A percentile compares a stretch with the other conserved stretches of the same genome.
These are phyloP conservation scores for Aureobasidium sp. DNA, from an alignment of 2,329 filamentous ascomycete species.

Conservation along the genomic window DNA sequence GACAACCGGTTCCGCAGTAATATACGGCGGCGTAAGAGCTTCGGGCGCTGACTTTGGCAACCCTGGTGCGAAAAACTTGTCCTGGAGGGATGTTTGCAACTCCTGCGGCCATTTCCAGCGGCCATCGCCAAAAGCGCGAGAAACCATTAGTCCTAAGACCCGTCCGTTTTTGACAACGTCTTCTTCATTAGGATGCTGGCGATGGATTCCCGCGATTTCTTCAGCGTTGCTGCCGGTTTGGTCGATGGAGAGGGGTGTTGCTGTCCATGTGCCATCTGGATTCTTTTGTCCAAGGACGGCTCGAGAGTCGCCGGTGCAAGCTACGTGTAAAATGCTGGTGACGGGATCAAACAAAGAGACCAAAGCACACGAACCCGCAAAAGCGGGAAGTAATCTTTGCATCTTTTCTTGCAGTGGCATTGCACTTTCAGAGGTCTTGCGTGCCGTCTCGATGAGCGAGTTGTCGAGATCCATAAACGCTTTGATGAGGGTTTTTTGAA, in stretches of 20 bases:
- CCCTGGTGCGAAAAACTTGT: conserved; percentile 45
- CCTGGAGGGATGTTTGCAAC: conserved; percentile 39
- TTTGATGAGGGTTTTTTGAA: conserved; percentile 33
- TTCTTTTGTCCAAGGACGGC: conserved; percentile 53
- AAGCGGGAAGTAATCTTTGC: conserved; percentile 31
- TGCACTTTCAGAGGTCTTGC: background rate
- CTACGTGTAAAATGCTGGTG: conserved; percentile 51
- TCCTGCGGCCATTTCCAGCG: conserved; percentile 60
- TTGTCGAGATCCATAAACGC: conserved; percentile 36
- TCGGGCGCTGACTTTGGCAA: conserved; percentile 35
- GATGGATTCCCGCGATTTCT: conserved; percentile 50
- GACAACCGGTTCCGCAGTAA: conserved; percentile 61
- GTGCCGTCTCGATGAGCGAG: conserved; percentile 25
- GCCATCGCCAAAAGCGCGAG: conserved; percentile 62
- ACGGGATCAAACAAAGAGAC: conserved; percentile 55
- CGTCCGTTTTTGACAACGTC: conserved; percentile 53
- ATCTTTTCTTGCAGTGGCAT: background rate
- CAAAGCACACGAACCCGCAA: conserved; percentile 56
- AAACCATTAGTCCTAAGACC: conserved; percentile 55
- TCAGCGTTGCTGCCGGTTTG: conserved; percentile 58
- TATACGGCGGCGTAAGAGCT: conserved; percentile 54
- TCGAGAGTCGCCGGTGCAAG: conserved; percentile 61
- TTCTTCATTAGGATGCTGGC: conserved; percentile 57
- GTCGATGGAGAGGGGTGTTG: conserved; percentile 53
- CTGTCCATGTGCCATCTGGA: conserved; percentile 41